phyloP scores from a whole-genome alignment of 306 rosid species.

The Rosa persica region DNA sequence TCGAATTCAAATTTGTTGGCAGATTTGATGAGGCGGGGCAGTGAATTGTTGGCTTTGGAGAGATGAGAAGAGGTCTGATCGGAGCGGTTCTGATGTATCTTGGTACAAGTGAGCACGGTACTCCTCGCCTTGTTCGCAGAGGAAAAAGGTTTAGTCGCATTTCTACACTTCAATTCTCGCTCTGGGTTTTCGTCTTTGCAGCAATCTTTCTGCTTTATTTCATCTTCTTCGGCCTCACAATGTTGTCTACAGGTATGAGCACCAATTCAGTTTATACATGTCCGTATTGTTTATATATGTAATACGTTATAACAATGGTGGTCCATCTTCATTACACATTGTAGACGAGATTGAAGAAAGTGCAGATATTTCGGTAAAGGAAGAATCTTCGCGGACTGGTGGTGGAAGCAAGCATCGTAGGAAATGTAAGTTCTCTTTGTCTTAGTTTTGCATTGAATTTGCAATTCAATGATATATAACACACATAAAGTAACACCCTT shows the following conservation, averaged over 20 bases:
- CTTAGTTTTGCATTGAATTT: not conserved
- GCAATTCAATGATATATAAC: not conserved
- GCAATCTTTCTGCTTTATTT: constrained; percentile 48
- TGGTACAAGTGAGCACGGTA: constrained; percentile 36
- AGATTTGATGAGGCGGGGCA: constrained; percentile 30
- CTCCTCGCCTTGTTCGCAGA: constrained; percentile 56
- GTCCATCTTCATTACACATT: not conserved
- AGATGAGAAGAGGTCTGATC: constrained; percentile 42
- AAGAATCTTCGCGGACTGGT: constrained; percentile 18
- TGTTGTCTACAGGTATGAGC: constrained; percentile 56
- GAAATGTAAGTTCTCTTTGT: constrained; percentile 50
- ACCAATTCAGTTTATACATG: not conserved
- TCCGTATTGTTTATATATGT: not conserved
- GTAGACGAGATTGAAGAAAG: constrained; percentile 53
- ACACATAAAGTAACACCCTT: not conserved
- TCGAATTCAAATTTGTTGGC: not conserved
- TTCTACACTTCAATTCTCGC: constrained; percentile 44
- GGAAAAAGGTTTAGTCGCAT: constrained; percentile 68
- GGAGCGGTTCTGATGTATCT: constrained; percentile 10
- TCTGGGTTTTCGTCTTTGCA: constrained; percentile 45
- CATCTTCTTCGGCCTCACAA: constrained; percentile 54
- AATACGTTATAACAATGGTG: not conserved
- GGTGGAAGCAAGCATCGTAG: constrained; percentile 54
- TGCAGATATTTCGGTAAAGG: constrained; percentile 16
- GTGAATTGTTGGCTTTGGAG: constrained; percentile 39